Conservation (phyloP, 73 alveolate species). For the Tetrahymena thermophila region DNA sequence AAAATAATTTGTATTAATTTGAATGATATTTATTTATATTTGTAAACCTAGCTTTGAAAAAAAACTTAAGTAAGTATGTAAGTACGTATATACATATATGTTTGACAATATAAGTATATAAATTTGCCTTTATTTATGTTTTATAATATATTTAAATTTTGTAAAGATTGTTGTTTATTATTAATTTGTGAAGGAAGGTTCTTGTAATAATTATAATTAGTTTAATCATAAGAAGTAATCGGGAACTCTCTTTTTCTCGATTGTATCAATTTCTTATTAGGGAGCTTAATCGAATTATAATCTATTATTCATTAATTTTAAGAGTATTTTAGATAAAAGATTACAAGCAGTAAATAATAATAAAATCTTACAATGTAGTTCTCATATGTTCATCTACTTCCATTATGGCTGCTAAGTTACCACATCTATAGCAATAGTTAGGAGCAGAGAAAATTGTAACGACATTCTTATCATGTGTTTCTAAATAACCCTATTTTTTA, state of each 20-base stretch:
- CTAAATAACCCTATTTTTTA: conserved; percentile 53
- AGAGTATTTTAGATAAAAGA: background rate
- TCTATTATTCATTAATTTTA: background rate
- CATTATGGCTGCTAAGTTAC: conserved; percentile 71
- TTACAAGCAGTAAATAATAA: background rate
- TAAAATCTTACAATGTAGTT: background rate
- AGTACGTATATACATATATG: background rate
- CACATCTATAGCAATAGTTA: conserved; percentile 81
- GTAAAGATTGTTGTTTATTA: background rate
- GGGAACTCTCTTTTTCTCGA: background rate
- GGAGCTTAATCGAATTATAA: background rate
- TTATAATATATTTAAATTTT: background rate
- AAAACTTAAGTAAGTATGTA: background rate
- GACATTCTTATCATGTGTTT: conserved; percentile 61
- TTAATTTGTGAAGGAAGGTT: background rate
- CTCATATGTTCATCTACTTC: conserved; percentile 11
- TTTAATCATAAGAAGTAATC: background rate
- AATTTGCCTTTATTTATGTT: background rate
- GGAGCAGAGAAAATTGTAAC: conserved; percentile 74
- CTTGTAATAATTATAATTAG: background rate
- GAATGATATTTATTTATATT: too few relatives aligned
- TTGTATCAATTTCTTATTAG: background rate
- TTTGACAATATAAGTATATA: background rate
- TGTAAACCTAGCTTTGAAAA: too few relatives aligned
- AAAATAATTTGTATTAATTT: too few relatives aligned